These are phyloP conservation scores for Colletotrichum neosansevieriae DNA, from an alignment of 2,329 filamentous ascomycete genomes.

Conservation along the genomic window DNA sequence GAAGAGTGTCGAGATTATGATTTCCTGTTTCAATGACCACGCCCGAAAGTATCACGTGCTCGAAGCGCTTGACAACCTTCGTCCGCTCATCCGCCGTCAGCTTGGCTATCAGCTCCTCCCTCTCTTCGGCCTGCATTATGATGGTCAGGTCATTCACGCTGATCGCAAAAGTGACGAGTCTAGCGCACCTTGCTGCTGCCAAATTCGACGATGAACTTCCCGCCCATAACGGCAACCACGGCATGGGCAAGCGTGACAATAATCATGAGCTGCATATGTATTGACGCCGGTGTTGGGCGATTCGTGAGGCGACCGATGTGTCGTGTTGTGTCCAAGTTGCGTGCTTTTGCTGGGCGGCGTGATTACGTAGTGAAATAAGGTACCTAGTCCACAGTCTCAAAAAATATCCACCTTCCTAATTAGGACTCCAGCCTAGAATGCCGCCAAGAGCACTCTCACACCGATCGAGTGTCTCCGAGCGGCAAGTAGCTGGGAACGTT, in stretches of 20 bases:
- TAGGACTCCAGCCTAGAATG: not conserved
- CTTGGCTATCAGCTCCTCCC: slow-evolving; percentile 18
- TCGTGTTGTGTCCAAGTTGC: not conserved
- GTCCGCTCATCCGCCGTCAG: slow-evolving; percentile 27
- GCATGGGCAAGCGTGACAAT: not conserved
- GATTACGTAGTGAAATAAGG: not conserved
- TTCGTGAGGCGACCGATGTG: not conserved
- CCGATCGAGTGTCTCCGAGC: no score
- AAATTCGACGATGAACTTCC: slow-evolving; percentile 39
- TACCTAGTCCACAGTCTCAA: no score
- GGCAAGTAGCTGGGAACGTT: no score
- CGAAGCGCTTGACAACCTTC: slow-evolving; percentile 28
- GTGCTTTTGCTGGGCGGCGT: not conserved
- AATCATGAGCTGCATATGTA: not conserved
- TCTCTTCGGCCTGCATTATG: slow-evolving; percentile 22
- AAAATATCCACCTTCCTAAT: slow-evolving; percentile 9
- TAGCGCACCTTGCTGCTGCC: slow-evolving; percentile 27
- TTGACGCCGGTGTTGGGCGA: not conserved
- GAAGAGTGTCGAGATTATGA: slow-evolving; percentile 51
- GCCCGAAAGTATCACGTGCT: slow-evolving; percentile 50
- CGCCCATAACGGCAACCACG: slow-evolving; percentile 19
- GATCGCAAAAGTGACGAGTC: not conserved
- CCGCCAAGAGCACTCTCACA: not conserved
- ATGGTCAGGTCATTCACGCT: not conserved
- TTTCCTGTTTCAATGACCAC: slow-evolving; percentile 49